phyloP scores from a whole-genome alignment of 176 grass and related monocot genomes.

The Lolium perenne region DNA sequence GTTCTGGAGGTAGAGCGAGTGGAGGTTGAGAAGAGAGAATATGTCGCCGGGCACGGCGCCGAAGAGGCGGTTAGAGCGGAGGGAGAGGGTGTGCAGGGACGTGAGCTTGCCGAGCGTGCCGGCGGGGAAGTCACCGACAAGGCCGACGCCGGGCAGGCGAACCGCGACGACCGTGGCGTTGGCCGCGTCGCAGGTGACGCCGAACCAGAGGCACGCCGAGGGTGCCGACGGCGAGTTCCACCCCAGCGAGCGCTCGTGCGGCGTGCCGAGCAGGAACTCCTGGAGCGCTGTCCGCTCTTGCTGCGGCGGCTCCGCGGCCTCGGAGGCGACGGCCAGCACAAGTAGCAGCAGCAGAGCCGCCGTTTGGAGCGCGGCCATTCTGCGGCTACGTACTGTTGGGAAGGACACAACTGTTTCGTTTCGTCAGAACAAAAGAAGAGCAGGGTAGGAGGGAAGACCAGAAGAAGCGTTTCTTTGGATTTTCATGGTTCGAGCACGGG shows the following conservation, averaged over 20 bases:
- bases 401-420: not conserved
- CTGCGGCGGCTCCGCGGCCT: constrained; percentile 45
- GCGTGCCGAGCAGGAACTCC: constrained; percentile 55
- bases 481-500: not conserved
- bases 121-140: constrained; percentile 50
- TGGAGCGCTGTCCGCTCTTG: constrained; percentile 56
- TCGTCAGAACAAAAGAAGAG: not conserved
- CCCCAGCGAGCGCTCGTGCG: constrained; percentile 57
- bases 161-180: constrained; percentile 56
- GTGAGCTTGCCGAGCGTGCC: constrained; percentile 47
- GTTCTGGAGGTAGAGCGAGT: constrained; percentile 60
- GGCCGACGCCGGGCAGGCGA: constrained; percentile 71
- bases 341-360: not conserved
- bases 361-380: constrained; percentile 13
- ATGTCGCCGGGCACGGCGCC: constrained; percentile 69
- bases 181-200: constrained; percentile 60
- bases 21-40: constrained; percentile 46
- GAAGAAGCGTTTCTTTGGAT: not conserved
- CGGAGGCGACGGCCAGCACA: not conserved
- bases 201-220: constrained; percentile 63
- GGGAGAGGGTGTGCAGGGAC: constrained; percentile 60
- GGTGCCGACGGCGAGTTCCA: constrained; percentile 57
- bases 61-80: constrained; percentile 74
- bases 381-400: not conserved
- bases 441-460: not conserved